These are phyloP conservation scores for Astrephomene gubernaculifera DNA, from an alignment of 139 green algal genomes.

Conservation along the genomic window DNA sequence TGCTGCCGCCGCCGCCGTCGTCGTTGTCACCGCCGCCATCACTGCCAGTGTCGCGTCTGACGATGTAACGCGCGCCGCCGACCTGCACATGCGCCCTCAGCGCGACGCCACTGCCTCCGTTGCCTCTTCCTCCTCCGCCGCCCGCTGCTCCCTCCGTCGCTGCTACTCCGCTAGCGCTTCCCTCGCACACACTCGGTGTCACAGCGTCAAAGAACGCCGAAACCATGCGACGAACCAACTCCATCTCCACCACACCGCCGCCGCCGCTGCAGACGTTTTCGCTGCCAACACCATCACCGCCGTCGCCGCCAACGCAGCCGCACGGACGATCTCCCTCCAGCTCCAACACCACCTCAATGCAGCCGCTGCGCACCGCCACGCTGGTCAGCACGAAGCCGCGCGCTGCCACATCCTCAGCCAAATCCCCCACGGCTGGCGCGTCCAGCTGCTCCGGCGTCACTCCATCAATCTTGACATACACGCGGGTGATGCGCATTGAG, in stretches of 20 bases:
- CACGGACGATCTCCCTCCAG: not conserved
- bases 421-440: not conserved
- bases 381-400: not conserved
- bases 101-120: not conserved
- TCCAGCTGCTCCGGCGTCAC: not conserved
- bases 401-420: not conserved
- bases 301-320: not conserved
- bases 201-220: not conserved
- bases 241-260: not conserved
- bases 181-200: too few species aligned
- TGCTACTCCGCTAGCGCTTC: too few species aligned
- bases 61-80: not conserved
- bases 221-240: not conserved
- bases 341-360: constrained; percentile 12
- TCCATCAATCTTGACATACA: not conserved
- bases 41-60: not conserved
- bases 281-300: not conserved
- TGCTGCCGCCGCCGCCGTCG: too few species aligned
- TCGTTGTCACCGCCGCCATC: not conserved
- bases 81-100: not conserved
- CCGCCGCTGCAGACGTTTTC: not conserved
- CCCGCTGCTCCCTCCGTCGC: too few species aligned
- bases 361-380: constrained; percentile 22
- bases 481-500: not conserved
- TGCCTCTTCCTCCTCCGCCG: not conserved